Conservation (phyloP, 2,329 filamentous ascomycete genomes). For the Teratosphaeria gauchensis region DNA sequence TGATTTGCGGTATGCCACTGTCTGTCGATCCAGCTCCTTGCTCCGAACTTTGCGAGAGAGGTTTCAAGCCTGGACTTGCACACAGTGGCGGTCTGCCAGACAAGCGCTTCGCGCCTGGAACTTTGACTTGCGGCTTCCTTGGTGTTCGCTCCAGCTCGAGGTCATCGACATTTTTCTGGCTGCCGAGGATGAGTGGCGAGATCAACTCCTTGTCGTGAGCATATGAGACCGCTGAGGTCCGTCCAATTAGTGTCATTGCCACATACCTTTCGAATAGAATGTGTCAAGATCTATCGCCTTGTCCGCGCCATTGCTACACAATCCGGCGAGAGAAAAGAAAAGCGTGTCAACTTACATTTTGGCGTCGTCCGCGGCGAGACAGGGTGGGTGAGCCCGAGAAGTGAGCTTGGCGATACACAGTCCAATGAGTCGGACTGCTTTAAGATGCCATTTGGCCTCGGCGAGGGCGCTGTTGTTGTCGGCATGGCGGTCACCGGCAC, state of each 20-base stretch:
- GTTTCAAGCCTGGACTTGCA: conserved; percentile 13
- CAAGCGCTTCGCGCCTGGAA: conserved; percentile 29
- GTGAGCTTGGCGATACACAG: conserved; percentile 19
- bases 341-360: conserved; percentile 17
- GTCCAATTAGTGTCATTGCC: not conserved
- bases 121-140: conserved; percentile 28
- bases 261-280: not conserved
- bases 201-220: conserved; percentile 35
- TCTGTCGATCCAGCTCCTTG: conserved; percentile 4
- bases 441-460: conserved; percentile 6
- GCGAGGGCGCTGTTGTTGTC: not conserved
- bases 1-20: conserved; percentile 1
- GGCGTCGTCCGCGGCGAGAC: conserved; percentile 15
- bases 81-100: conserved; percentile 31
- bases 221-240: conserved; percentile 35
- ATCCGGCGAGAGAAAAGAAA: not conserved
- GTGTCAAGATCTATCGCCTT: not conserved
- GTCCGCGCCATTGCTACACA: not conserved
- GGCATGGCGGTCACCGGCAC: not conserved
- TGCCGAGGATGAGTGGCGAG: conserved; percentile 37
- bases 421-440: conserved; percentile 14
- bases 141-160: conserved; percentile 29
- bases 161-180: conserved; percentile 35
- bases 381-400: conserved; percentile 14
- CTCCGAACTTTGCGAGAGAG: conserved; percentile 5